These are phyloP conservation scores for Triadica sebifera DNA, from an alignment of 345 rosid species.

Conservation along the genomic window DNA sequence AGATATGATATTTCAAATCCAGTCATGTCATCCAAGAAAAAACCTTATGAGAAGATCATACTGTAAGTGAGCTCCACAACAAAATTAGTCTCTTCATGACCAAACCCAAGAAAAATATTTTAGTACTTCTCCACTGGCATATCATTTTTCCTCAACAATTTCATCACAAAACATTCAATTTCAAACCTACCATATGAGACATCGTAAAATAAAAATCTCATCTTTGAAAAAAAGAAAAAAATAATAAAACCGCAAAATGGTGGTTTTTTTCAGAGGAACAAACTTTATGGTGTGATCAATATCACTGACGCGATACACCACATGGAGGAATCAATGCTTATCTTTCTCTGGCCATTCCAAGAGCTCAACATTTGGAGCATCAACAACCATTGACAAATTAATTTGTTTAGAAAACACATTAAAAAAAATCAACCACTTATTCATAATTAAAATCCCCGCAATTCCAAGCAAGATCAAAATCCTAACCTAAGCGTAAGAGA, in stretches of 20 bases:
- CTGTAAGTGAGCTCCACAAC: constrained; percentile 85
- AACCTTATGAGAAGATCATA: constrained; percentile 32
- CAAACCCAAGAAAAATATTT: constrained; percentile 88
- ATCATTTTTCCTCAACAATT: constrained; percentile 80
- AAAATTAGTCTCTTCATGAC: constrained; percentile 73
- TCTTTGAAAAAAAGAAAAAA: no score
- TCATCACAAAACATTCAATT: constrained; percentile 89
- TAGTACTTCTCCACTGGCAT: constrained; percentile 85
- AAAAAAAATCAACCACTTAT: neutral
- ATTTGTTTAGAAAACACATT: neutral
- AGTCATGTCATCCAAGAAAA: no score
- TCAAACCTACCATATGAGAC: constrained; percentile 50
- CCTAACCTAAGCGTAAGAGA: no score
- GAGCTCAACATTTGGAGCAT: constrained; percentile 46
- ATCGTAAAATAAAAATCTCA: no score
- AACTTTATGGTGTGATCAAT: constrained; percentile 86
- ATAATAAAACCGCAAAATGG: neutral
- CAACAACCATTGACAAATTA: constrained; percentile 33
- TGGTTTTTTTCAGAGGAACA: neutral
- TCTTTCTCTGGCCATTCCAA: constrained; percentile 89
- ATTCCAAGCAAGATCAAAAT: neutral
- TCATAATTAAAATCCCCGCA: neutral
- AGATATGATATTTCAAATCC: no score
- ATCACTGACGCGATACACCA: constrained; percentile 83
- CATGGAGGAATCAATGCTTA: constrained; percentile 78